Evolutionary conservation across 371 early-diverging fungal genomes (phyloP).

Genomic region (Mucor lusitanicus): DNA sequence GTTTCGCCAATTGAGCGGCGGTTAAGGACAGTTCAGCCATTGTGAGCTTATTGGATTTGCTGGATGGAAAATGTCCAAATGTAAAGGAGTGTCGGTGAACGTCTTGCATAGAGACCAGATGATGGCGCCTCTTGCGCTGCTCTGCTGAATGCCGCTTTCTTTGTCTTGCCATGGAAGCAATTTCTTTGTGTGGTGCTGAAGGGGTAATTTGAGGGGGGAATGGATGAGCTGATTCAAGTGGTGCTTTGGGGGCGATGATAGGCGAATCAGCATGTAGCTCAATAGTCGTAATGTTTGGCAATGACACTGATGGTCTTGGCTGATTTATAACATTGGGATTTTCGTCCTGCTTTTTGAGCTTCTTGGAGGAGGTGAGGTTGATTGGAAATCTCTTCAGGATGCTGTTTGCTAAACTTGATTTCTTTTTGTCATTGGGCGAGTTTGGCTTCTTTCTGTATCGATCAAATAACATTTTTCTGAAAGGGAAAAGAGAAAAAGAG

Average conservation of each 20-base stretch:
- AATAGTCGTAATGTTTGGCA: slow-evolving; percentile 31
- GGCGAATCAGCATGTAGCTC: background rate
- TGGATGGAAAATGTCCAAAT: slow-evolving; percentile 26
- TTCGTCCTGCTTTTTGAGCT: slow-evolving; percentile 10
- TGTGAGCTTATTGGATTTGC: slow-evolving; percentile 1
- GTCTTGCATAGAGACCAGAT: slow-evolving; percentile 8
- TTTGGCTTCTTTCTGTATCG: slow-evolving; percentile 35
- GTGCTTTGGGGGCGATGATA: background rate
- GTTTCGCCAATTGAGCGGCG: slow-evolving; percentile 10
- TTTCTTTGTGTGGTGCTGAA: background rate
- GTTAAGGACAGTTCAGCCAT: slow-evolving; percentile 12
- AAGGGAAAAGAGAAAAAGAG: background rate
- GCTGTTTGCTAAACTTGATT: slow-evolving; percentile 33
- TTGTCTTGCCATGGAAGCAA: slow-evolving; percentile 4
- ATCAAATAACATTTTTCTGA: slow-evolving; percentile 36
- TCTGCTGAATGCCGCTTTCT: slow-evolving; percentile 30
- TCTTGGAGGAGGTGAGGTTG: slow-evolving; percentile 22
- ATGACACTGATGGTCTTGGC: slow-evolving; percentile 43
- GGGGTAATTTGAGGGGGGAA: background rate
- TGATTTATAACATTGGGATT: slow-evolving; percentile 11
- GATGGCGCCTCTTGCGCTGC: slow-evolving; percentile 17
- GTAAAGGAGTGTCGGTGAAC: slow-evolving; percentile 25
- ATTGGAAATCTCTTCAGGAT: slow-evolving; percentile 39
- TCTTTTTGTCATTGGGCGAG: slow-evolving; percentile 21
- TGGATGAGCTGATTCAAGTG: background rate